These are phyloP conservation scores for Chrysopogon serrulatus DNA, from an alignment of 176 grass and related monocot genomes.

Conservation along the genomic window DNA sequence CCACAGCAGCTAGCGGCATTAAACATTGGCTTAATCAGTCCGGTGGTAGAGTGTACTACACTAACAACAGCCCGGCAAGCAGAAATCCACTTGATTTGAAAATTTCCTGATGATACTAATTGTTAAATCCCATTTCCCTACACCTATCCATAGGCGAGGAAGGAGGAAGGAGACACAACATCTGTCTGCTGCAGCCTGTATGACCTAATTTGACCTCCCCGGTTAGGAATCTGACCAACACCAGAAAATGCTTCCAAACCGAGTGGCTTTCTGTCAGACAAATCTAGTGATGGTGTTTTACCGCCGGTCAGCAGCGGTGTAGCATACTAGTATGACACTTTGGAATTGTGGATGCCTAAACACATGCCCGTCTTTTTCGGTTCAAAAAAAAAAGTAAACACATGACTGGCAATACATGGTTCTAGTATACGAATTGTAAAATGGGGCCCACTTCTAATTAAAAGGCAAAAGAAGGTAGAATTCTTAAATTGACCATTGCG, in stretches of 20 bases:
- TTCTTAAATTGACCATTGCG: no score
- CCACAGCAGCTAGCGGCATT: neutral
- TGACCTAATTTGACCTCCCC: conserved; percentile 13
- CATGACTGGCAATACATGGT: no score
- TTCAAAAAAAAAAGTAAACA: no score
- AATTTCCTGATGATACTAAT: neutral
- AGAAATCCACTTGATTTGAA: conserved; percentile 6
- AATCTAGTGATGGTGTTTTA: neutral
- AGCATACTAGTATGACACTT: neutral
- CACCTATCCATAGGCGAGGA: neutral
- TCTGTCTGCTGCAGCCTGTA: neutral
- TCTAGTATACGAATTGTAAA: no score
- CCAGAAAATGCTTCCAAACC: neutral
- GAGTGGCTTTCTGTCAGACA: neutral
- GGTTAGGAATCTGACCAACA: neutral
- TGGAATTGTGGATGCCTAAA: no score
- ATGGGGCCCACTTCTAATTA: no score
- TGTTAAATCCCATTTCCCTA: neutral
- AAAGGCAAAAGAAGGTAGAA: no score
- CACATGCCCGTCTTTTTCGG: no score
- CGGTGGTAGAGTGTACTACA: neutral
- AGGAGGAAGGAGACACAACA: neutral
- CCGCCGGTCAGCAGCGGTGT: neutral
- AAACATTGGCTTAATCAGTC: neutral
- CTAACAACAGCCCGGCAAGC: conserved; percentile 12